Percentiles rank a stretch among this genome's conserved stretches.
These are phyloP conservation scores for Beverwykella pulmonaria DNA, from an alignment of 495 filamentous ascomycete genomes.

Conservation along the genomic window DNA sequence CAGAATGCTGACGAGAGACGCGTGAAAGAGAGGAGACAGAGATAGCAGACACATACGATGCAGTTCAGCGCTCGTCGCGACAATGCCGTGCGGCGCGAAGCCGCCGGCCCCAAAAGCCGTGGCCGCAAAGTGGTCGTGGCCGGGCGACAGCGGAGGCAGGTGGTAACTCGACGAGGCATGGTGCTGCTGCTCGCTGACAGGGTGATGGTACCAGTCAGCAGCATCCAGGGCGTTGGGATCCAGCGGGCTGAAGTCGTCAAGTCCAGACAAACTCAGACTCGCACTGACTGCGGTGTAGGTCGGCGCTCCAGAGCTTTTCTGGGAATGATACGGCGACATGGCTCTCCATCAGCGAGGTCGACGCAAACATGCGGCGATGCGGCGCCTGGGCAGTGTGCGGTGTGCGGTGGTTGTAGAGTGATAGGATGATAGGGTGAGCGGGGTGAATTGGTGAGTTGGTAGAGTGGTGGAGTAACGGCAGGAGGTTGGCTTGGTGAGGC, in stretches of 20 bases:
- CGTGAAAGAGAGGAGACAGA: not conserved
- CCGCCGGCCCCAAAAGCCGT: not conserved
- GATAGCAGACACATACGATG: constrained; percentile 4
- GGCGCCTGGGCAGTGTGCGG: not conserved
- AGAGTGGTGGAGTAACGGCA: not conserved
- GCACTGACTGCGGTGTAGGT: constrained; percentile 32
- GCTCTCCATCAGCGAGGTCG: constrained; percentile 33
- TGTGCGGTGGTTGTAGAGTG: too few species aligned
- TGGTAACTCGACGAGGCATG: not conserved
- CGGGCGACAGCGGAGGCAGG: constrained; percentile 12
- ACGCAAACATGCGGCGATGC: constrained; percentile 6
- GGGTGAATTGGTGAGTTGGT: not conserved
- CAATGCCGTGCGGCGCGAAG: constrained; percentile 16
- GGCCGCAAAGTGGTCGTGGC: constrained; percentile 10
- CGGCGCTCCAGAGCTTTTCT: constrained; percentile 23
- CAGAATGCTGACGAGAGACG: not conserved
- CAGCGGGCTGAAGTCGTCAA: constrained; percentile 25
- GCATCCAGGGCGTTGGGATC: constrained; percentile 20
- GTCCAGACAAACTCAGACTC: constrained; percentile 37
- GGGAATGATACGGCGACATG: constrained; percentile 23
- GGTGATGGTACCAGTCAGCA: constrained; percentile 22
- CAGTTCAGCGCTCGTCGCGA: constrained; percentile 4
- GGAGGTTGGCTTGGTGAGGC: not conserved
- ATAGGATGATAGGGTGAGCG: too few species aligned
- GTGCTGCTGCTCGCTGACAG: constrained; percentile 2